Conservation (phyloP, 495 filamentous ascomycete genomes). For the Trichoderma orchidacearum region DNA sequence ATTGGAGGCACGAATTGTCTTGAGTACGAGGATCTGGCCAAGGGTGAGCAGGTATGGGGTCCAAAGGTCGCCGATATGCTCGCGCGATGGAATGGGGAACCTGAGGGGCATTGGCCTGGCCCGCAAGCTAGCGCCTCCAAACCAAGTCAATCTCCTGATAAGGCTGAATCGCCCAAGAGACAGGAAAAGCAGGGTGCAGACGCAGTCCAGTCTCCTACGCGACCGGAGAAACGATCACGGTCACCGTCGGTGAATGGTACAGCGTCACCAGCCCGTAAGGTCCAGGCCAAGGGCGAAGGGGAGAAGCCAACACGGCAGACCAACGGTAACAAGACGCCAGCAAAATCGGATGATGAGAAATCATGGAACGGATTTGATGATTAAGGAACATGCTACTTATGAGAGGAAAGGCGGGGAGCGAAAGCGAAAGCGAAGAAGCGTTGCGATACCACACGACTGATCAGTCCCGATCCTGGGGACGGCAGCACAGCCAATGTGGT, state of each 20-base stretch:
- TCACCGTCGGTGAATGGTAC: background rate
- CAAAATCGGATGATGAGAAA: background rate
- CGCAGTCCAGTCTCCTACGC: background rate
- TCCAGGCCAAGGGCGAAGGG: slow-evolving; percentile 6
- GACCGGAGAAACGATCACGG: background rate
- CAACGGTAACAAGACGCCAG: background rate
- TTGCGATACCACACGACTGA: background rate
- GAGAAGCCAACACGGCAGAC: background rate
- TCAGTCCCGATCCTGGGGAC: background rate
- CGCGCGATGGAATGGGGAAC: slow-evolving; percentile 33
- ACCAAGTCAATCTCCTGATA: background rate
- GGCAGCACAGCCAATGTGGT: background rate
- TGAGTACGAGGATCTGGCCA: slow-evolving; percentile 66
- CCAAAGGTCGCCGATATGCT: slow-evolving; percentile 57
- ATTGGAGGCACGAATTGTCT: slow-evolving; percentile 54
- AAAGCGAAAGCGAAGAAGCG: too few species aligned
- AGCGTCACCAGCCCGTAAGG: slow-evolving; percentile 3
- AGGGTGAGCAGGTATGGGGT: slow-evolving; percentile 73
- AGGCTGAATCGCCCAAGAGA: background rate
- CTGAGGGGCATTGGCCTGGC: background rate
- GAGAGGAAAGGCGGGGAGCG: too few species aligned
- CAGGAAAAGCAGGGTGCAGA: background rate
- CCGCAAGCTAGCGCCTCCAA: background rate
- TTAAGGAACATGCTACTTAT: too few species aligned
- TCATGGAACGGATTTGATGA: slow-evolving; percentile 2